A percentile compares a stretch with the other conserved stretches of the same genome.
Evolutionary conservation across 1,139 yeast species (phyloP).

Genomic region (Taphrina populina): DNA sequence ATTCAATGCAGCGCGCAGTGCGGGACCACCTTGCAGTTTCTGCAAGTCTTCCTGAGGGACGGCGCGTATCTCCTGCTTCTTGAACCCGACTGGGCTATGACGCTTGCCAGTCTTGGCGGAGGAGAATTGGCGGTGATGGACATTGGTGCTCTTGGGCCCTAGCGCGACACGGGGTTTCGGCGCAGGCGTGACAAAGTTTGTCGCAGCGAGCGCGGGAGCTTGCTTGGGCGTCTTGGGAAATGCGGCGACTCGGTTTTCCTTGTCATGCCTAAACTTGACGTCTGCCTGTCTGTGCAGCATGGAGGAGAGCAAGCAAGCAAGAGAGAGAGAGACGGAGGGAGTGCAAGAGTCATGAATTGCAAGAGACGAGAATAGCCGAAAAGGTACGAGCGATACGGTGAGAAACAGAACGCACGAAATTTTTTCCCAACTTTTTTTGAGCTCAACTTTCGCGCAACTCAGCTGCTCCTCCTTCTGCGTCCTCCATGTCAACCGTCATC

Average conservation of each 20-base stretch:
- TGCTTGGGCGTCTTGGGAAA: constrained; percentile 33
- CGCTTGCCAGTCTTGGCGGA: constrained; percentile 32
- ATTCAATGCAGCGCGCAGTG: constrained; percentile 23
- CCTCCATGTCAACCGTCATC: constrained; percentile 32
- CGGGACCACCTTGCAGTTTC: constrained; percentile 14
- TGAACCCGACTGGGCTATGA: constrained; percentile 14
- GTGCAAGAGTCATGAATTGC: too few relatives aligned
- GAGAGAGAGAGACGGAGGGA: too few relatives aligned
- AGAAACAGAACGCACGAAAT: too few relatives aligned
- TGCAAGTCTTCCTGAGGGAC: constrained; percentile 9
- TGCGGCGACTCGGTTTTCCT: constrained; percentile 22
- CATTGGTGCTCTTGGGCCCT: constrained; percentile 28
- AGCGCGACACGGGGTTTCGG: constrained; percentile 27
- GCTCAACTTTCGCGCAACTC: too few relatives aligned
- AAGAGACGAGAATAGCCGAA: too few relatives aligned
- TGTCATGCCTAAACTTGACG: constrained; percentile 28
- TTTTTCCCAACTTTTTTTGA: too few relatives aligned
- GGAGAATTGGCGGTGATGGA: constrained; percentile 30
- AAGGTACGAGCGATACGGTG: too few relatives aligned
- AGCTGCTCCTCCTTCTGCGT: not conserved
- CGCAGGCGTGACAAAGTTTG: constrained; percentile 25
- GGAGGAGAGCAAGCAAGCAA: too few relatives aligned
- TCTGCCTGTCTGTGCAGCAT: constrained; percentile 30
- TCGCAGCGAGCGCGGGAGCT: not conserved
- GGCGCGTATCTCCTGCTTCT: not conserved